A percentile compares a stretch with the other conserved stretches of the same genome.
These are phyloP conservation scores for Ettlia oleoabundans DNA, from an alignment of 139 green algal species.

Conservation along the genomic window DNA sequence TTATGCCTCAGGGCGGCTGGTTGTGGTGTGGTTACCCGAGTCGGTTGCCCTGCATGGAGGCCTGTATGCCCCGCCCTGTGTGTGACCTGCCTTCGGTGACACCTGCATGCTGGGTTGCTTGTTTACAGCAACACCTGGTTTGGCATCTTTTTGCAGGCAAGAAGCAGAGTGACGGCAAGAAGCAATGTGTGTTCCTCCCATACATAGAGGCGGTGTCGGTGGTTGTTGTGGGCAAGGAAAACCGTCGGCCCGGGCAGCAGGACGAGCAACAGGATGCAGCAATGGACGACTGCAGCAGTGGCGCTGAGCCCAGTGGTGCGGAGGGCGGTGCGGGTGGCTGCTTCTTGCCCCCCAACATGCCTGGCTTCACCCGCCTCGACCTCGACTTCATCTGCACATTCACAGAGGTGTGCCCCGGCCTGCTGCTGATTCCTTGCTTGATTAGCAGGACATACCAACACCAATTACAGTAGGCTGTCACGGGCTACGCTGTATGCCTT, in stretches of 20 bases:
- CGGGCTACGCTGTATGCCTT: too few relatives aligned
- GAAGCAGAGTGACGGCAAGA: conserved; percentile 46
- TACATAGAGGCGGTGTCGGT: conserved; percentile 94
- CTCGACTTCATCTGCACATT: conserved; percentile 88
- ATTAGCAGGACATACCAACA: too few relatives aligned
- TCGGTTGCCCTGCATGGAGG: too few relatives aligned
- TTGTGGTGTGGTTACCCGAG: too few relatives aligned
- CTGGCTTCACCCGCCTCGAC: conserved; percentile 73
- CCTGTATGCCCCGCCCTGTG: too few relatives aligned
- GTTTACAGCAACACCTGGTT: too few relatives aligned
- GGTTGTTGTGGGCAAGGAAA: conserved; percentile 7
- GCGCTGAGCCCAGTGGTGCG: conserved; percentile 4
- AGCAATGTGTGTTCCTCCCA: conserved; percentile 84
- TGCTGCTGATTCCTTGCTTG: neutral
- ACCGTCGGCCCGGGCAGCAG: neutral
- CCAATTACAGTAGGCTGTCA: too few relatives aligned
- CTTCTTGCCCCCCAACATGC: conserved; percentile 40
- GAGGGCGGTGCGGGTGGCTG: neutral
- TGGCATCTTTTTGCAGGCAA: conserved; percentile 50
- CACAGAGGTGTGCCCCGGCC: conserved; percentile 45
- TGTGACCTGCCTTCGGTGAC: too few relatives aligned
- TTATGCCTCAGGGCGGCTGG: too few relatives aligned
- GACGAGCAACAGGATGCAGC: neutral
- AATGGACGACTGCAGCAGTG: conserved; percentile 10
- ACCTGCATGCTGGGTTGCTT: neutral